Conservation (phyloP, 2,329 filamentous ascomycete species). For the Pseudogymnoascus destructans region DNA sequence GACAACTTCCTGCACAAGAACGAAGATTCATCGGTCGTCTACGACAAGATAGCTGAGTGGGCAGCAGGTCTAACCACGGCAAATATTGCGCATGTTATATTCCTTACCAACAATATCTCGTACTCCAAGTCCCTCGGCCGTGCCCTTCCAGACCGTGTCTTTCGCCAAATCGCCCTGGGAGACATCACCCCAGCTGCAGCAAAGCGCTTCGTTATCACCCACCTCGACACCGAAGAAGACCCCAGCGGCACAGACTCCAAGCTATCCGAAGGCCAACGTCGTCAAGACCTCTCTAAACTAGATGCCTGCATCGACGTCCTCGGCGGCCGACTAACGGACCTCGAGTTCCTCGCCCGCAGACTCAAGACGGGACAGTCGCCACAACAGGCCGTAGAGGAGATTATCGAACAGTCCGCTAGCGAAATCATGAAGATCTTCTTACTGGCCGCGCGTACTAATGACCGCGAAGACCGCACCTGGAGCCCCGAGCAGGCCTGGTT, state of each 20-base stretch:
- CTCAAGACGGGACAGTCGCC: conserved; percentile 81
- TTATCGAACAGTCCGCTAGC: conserved; percentile 75
- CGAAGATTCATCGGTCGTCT: conserved; percentile 51
- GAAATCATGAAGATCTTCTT: conserved; percentile 94
- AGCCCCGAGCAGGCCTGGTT: conserved; percentile 81
- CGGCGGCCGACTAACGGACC: conserved; percentile 85
- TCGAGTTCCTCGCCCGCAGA: conserved; percentile 84
- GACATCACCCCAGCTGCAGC: conserved; percentile 79
- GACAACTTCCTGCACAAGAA: conserved; percentile 84
- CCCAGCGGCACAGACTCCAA: conserved; percentile 22
- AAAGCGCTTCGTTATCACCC: conserved; percentile 77
- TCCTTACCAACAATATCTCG: conserved; percentile 79
- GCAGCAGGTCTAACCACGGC: conserved; percentile 72
- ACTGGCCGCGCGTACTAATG: conserved; percentile 37
- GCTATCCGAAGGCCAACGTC: conserved; percentile 23
- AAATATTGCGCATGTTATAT: conserved; percentile 87
- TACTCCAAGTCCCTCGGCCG: conserved; percentile 80
- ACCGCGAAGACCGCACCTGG: conserved; percentile 48
- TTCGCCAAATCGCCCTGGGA: conserved; percentile 71
- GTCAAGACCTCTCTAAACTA: conserved; percentile 51
- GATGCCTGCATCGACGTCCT: conserved; percentile 71
- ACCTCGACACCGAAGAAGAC: conserved; percentile 42
- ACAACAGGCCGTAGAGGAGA: conserved; percentile 67
- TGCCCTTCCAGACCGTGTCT: conserved; percentile 79
- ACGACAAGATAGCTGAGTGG: conserved; percentile 77